phyloP scores from a whole-genome alignment of 1,284 basidiomycete species.

The Irpex sp. region DNA sequence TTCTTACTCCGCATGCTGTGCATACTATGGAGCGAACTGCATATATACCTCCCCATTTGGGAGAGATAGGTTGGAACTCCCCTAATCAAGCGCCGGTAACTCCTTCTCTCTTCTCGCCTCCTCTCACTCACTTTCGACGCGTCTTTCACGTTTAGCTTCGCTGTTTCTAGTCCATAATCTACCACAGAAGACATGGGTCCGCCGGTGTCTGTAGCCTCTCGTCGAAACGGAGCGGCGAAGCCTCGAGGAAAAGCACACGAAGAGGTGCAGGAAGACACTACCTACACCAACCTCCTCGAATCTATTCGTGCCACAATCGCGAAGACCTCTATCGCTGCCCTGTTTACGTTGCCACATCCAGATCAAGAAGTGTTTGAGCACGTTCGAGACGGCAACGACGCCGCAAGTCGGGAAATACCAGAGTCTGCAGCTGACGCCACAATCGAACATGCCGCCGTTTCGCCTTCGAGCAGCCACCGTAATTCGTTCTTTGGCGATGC shows the following conservation, averaged over 20 bases:
- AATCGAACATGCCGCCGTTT: background rate
- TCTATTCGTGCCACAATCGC: slow-evolving; percentile 8
- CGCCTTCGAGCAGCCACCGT: background rate
- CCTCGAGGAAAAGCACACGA: background rate
- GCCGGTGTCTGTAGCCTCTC: background rate
- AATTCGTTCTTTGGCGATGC: slow-evolving; percentile 3
- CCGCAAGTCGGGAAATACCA: background rate
- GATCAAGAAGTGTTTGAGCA: background rate
- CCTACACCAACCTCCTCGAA: background rate
- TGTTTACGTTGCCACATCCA: slow-evolving; percentile 10
- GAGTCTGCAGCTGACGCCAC: background rate
- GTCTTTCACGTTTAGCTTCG: background rate
- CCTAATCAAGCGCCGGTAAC: background rate
- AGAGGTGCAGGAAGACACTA: background rate
- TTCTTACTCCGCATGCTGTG: background rate
- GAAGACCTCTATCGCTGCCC: slow-evolving; percentile 11
- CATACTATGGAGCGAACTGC: background rate
- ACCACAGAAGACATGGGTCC: background rate
- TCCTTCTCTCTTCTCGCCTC: background rate
- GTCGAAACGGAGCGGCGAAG: background rate
- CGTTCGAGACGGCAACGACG: background rate
- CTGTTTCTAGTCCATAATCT: background rate
- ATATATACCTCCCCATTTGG: background rate
- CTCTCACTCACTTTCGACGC: background rate
- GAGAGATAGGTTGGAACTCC: background rate